Percentiles rank a stretch among this genome's conserved stretches.
Conservation (phyloP, 306 rosid species). For the Gastrolobium villosum region DNA sequence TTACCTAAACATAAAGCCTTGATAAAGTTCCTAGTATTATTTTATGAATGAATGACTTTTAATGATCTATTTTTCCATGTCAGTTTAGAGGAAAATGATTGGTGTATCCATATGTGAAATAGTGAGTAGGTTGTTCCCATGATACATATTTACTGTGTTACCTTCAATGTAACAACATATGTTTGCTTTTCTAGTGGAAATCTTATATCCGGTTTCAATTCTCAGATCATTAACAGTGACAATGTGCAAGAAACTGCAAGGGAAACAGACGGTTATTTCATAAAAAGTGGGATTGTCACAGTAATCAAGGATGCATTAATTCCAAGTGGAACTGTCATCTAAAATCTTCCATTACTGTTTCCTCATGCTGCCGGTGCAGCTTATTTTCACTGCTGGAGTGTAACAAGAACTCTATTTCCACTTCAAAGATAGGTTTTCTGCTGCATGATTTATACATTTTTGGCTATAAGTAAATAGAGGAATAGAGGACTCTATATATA, state of each 20-base stretch:
- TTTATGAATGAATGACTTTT: neutral
- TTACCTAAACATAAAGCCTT: too few relatives aligned
- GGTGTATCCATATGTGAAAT: neutral
- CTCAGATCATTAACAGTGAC: slow-evolving; percentile 84
- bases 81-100: neutral
- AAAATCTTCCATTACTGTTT: slow-evolving; percentile 2
- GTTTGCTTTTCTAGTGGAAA: too few relatives aligned
- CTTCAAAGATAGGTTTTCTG: too few relatives aligned
- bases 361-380: slow-evolving; percentile 23
- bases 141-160: too few relatives aligned
- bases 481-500: too few relatives aligned
- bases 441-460: too few relatives aligned
- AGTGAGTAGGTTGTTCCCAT: neutral
- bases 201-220: slow-evolving; percentile 40
- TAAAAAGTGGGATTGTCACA: slow-evolving; percentile 94
- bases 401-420: neutral
- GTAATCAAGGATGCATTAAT: slow-evolving; percentile 95
- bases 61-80: neutral
- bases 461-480: too few relatives aligned
- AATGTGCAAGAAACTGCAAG: slow-evolving; percentile 97
- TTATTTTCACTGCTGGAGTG: slow-evolving; percentile 22
- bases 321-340: slow-evolving; percentile 88
- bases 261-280: slow-evolving; percentile 97
- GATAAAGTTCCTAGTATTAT: neutral
- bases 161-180: too few relatives aligned